Base-by-base conservation (phyloP, 2,329 filamentous ascomycete genomes). In the Xylaria sp. region DNA sequence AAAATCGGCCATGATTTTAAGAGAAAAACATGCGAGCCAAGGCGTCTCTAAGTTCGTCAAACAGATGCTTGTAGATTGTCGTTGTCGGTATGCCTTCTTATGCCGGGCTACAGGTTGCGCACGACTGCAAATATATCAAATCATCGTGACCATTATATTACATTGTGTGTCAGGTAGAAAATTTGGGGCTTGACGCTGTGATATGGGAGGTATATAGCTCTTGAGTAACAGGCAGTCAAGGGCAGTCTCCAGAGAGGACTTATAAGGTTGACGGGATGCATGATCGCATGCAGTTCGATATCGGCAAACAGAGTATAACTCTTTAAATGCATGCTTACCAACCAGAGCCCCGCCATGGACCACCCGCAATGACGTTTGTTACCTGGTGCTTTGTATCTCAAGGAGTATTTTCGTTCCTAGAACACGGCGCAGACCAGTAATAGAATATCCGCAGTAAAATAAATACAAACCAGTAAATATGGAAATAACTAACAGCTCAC, bases 1-100 rank as follows among this genome's bases (percentile, higher is more conserved):
- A 32, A 90, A 79, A 34, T 84, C 84, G 65, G 89, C 87, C 88
- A 90, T 90, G 34, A 50, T 66, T 46, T 46, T 18, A 12, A 61
- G 59, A 4, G 5, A 61, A 4, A 28, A 6, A 28, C 3, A 37
- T 39, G 7, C 34, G 25, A 52, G 34, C 20, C 13, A 37, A 37
- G 13, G 6, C 20, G 44, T 59, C 34, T 60, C 13, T 25, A 34
- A 34, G 18, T n/a, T 50, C 51, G 34, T 65, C n/a, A 15, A 28
- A 34, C 18, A 48, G 52, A 32, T 52, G 25, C 25, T 63, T 55
- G 55, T 39, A 44, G 23, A 20, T 44, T 15, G 28, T 48, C 58
- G 34, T 39, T 44, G 15, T 52, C 37, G 46, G 58, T 37, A 37
- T 46, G 32, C 58, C 62, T 67, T 12, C 44, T 63, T 37, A 3